A percentile compares a stretch with the other conserved stretches of the same genome.
Evolutionary conservation across 2,329 filamentous ascomycete species (phyloP).

Genomic region (Monilinia fructicola): DNA sequence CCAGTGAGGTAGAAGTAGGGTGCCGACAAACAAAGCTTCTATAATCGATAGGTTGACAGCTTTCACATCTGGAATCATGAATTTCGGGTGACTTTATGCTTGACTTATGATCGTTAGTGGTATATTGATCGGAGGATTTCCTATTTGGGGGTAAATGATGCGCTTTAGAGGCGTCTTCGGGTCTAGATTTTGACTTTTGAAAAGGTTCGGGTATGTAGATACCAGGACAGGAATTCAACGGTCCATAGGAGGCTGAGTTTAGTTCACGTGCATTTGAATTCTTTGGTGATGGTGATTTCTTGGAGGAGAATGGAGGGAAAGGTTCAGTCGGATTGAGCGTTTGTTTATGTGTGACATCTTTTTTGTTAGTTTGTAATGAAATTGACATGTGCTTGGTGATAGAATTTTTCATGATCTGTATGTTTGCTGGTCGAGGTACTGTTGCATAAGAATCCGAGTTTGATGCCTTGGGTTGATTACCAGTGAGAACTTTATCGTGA

Average conservation of each 20-base stretch:
- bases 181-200: not conserved
- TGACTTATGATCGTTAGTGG: not conserved
- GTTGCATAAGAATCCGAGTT: not conserved
- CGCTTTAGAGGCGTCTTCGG: not conserved
- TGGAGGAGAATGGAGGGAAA: not conserved
- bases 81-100: not conserved
- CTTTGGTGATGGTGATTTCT: not conserved
- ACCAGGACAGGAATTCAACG: not conserved
- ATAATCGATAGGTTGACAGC: constrained; percentile 13
- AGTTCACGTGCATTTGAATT: not conserved
- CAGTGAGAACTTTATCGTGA: not conserved
- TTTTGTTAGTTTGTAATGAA: not conserved
- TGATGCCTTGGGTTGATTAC: not conserved
- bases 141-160: too few relatives aligned
- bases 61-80: not conserved
- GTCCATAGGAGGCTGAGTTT: not conserved
- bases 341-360: not conserved
- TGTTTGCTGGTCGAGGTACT: not conserved
- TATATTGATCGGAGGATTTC: not conserved
- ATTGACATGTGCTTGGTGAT: not conserved
- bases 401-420: not conserved
- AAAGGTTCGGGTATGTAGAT: not conserved
- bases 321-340: not conserved
- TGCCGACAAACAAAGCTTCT: constrained; percentile 32
- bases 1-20: constrained; percentile 30